These are phyloP conservation scores for Mucor saturninus DNA, from an alignment of 371 early-diverging fungal genomes.

Conservation along the genomic window DNA sequence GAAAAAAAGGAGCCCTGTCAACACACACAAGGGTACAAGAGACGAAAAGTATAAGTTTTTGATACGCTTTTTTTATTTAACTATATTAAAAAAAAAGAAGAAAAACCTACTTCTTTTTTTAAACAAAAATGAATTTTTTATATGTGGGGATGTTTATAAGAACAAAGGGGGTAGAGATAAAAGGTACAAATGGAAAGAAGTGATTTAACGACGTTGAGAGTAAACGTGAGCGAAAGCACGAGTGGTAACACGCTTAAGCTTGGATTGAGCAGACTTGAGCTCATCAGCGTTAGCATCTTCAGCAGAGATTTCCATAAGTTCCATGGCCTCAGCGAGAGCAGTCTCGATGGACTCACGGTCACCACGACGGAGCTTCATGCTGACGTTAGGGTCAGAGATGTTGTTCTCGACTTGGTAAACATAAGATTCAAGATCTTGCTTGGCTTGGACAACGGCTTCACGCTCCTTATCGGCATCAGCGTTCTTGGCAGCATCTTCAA, in stretches of 20 bases:
- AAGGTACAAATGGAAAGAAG: background rate
- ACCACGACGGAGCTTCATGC: constrained; percentile 78
- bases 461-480: constrained; percentile 84
- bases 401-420: constrained; percentile 87
- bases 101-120: background rate
- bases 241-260: constrained; percentile 85
- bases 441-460: constrained; percentile 80
- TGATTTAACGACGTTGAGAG: constrained; percentile 52
- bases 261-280: constrained; percentile 81
- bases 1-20: no score
- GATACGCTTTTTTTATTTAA: background rate
- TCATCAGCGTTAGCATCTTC: constrained; percentile 86
- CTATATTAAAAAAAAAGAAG: background rate
- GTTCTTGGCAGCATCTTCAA: constrained; percentile 87
- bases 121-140: constrained; percentile 3
- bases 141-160: background rate
- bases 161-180: background rate
- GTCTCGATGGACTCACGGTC: constrained; percentile 87
- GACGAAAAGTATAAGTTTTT: background rate
- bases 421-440: constrained; percentile 88
- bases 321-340: constrained; percentile 85
- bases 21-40: no score
- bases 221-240: constrained; percentile 77
- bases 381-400: constrained; percentile 80
- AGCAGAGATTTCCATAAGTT: constrained; percentile 80